Evolutionary conservation across 345 rosid species (phyloP), one percentile per base, ranked within the genome.

Genomic region (Arabidopsis suecica): DNA sequence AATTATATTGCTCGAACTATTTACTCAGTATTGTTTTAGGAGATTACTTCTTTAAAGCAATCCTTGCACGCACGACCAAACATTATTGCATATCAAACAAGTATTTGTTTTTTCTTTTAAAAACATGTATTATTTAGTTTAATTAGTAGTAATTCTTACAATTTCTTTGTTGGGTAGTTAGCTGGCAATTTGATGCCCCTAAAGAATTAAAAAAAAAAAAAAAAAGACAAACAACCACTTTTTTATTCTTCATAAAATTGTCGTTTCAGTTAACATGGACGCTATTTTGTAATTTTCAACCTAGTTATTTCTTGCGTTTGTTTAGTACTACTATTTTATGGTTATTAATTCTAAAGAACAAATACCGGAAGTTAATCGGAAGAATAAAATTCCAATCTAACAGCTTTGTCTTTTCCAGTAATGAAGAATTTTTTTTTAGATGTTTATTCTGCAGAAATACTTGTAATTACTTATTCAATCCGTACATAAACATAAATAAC

Each of bases 31-130:
- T 51, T 37, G 32, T 71, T 67, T 48, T 14, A 30, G 42, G 64
- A 18, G 45, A 44, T 40, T 14, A 51, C 33, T 9, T 66, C 9
- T 13, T 42, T 0, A 33, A 40, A 51, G 57, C 69, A 72, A 51
- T 78, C 74, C 69, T 78, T 78, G 81, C 81, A 61, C 81, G 81
- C 81, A 78, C 81, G 81, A 72, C 74, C 74, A 67, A 60, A 13
- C 74, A 72, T 60, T 68, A 60, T 73, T 28, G 60, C 69, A 72
- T 32, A 71, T 71, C 67, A 49, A 64, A 61, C 62, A 38, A 60
- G 45, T 50, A 72, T 53, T 30, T 18, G 18, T 66, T 72, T 20
- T 34, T 16, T 18, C 8, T 20, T 0, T 22, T 2, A 18, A 18
- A 49, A 63, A 58, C 53, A 42, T 56, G 12, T 50, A 72, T 61